Base-by-base conservation (phyloP, 176 grass and related monocot species). In the Oryza nivara region DNA sequence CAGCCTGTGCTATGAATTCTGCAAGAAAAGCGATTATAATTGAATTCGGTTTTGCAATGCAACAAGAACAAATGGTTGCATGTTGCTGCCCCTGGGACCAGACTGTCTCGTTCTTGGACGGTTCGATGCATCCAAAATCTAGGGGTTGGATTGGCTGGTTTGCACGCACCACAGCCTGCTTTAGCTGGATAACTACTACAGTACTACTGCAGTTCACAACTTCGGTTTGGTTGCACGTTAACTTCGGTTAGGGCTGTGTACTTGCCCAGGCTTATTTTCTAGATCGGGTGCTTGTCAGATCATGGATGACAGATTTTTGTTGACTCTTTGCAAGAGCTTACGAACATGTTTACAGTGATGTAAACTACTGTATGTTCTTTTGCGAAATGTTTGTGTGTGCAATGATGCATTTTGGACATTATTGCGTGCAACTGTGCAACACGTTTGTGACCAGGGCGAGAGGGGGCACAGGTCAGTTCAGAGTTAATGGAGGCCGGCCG, bases 1-100 rank as follows among this genome's bases (percentile, higher is more conserved):
- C 88, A 86, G 88, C 78, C 78, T 82, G 72, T 65, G 54, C 1
- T 15, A 8, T 23, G n/a, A 16, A 47, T 54, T 61, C 70, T 3
- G 2, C 9, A 11, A 22, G 46, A 23, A 23, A 32, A n/a, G 46
- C 20, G 7, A 78, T 83, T 63, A 78, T 38, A 30, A 14, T 56
- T 44, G 32, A 23, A 63, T 23, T 9, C 54, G 7, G 26, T 22
- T 22, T 25, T 71, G 11, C 38, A 65, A 15, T 30, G 17, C 16
- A 36, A 20, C n/a, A 25, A 60, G 63, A 26, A 36, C 13, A 16
- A 70, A 67, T 69, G 70, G 26, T 19, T 65, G 82, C 20, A n/a
- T 41, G 48, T 49, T 72, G 58, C 58, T 63, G 58, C 58, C 58
- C 22, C 58, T 58, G 54, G 54, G 54, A 58, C 83, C 46, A 46